phyloP scores from a whole-genome alignment of 768 basidiomycete genomes.

The Suillus weaverae region DNA sequence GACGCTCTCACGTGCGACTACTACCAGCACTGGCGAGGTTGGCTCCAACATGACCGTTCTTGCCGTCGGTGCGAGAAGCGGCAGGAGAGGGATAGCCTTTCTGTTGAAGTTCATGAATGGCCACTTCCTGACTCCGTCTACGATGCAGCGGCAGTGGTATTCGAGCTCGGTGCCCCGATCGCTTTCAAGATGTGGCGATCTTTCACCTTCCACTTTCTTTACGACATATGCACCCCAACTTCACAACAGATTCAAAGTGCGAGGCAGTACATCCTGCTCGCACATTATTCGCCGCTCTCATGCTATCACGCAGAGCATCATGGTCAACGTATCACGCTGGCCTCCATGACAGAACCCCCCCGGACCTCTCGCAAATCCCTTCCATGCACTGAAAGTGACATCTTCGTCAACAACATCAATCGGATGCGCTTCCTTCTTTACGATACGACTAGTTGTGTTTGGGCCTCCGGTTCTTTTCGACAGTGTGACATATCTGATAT shows the following conservation, averaged over 20 bases:
- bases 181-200: slow-evolving; percentile 42
- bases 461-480: slow-evolving; percentile 18
- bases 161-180: slow-evolving; percentile 41
- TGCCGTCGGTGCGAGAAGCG: slow-evolving; percentile 32
- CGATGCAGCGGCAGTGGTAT: slow-evolving; percentile 33
- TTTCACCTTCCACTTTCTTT: slow-evolving; percentile 37
- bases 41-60: neutral
- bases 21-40: neutral
- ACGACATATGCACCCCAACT: slow-evolving; percentile 31
- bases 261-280: slow-evolving; percentile 7
- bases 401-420: slow-evolving; percentile 29
- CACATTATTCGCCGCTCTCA: neutral
- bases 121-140: slow-evolving; percentile 37
- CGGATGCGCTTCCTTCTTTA: slow-evolving; percentile 30
- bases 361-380: slow-evolving; percentile 19
- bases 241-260: neutral
- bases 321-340: slow-evolving; percentile 34
- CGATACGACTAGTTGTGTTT: slow-evolving; percentile 17
- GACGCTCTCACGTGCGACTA: neutral
- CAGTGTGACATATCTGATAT: slow-evolving; percentile 10
- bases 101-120: slow-evolving; percentile 43
- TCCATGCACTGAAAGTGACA: slow-evolving; percentile 15
- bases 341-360: slow-evolving; percentile 37
- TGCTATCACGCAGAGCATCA: slow-evolving; percentile 4
- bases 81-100: slow-evolving; percentile 15